These are phyloP conservation scores for Russula dissimulans DNA, from an alignment of 768 basidiomycete species.

Conservation along the genomic window DNA sequence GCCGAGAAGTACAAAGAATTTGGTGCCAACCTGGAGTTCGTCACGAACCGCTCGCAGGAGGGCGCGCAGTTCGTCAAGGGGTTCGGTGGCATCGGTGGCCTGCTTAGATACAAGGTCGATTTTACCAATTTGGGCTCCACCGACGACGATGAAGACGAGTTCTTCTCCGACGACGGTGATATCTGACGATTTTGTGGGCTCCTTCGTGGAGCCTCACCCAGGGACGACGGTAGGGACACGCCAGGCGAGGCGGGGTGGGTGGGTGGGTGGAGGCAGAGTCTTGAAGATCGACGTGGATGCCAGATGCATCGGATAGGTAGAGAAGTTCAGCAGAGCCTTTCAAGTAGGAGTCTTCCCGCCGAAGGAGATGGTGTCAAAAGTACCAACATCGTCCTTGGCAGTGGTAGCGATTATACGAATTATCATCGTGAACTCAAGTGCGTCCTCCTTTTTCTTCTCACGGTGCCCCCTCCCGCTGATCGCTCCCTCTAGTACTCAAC, in stretches of 20 bases:
- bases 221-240: slow-evolving; percentile 39
- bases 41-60: slow-evolving; percentile 94
- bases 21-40: slow-evolving; percentile 90
- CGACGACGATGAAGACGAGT: slow-evolving; percentile 81
- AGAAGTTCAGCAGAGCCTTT: background rate
- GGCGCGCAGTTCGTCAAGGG: slow-evolving; percentile 98
- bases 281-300: background rate
- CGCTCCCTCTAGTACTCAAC: background rate
- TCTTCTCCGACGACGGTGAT: slow-evolving; percentile 63
- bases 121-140: slow-evolving; percentile 67
- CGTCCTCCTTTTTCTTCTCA: background rate
- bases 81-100: slow-evolving; percentile 95
- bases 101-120: slow-evolving; percentile 96
- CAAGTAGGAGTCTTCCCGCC: background rate
- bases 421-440: slow-evolving; percentile 1
- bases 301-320: background rate
- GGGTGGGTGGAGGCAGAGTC: background rate
- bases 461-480: background rate
- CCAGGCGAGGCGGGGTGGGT: slow-evolving; percentile 51
- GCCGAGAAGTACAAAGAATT: slow-evolving; percentile 98
- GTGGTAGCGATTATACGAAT: slow-evolving; percentile 1
- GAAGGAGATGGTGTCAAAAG: background rate
- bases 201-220: slow-evolving; percentile 63
- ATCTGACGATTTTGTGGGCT: slow-evolving; percentile 86
- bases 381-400: background rate